Evolutionary conservation across 257 asterid species (phyloP).

Genomic region (Nemophila menziesii): DNA sequence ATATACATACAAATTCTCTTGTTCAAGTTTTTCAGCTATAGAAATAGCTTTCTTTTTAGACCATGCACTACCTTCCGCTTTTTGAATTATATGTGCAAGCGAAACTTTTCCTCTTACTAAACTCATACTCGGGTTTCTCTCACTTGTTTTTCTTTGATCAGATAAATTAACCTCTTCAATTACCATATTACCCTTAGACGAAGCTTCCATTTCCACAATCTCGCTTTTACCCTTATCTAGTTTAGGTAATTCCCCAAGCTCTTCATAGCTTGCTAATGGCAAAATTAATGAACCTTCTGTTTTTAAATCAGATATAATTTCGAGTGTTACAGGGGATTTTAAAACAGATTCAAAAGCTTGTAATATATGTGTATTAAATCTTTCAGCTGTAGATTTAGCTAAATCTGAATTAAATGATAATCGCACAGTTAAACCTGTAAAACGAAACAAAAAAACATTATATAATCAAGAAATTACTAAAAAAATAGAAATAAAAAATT

Average conservation of each 20-base stretch:
- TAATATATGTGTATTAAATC: constrained; percentile 47
- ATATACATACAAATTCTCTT: constrained; percentile 76
- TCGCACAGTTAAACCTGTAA: constrained; percentile 85
- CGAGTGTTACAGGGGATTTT: constrained; percentile 64
- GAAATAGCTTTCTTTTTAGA: constrained; percentile 80
- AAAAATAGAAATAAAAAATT: neutral
- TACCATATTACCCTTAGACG: constrained; percentile 13
- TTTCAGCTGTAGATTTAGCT: constrained; percentile 70
- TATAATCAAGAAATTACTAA: neutral
- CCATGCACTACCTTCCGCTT: constrained; percentile 75
- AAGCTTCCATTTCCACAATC: constrained; percentile 51
- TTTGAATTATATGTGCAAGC: constrained; percentile 86
- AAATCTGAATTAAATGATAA: constrained; percentile 61
- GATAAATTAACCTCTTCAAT: constrained; percentile 9
- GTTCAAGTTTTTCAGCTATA: constrained; percentile 87
- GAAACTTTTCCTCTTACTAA: constrained; percentile 72
- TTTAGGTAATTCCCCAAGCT: constrained; percentile 8
- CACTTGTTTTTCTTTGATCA: constrained; percentile 32
- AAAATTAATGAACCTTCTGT: constrained; percentile 25
- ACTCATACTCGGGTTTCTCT: constrained; percentile 53
- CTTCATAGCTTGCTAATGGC: constrained; percentile 17
- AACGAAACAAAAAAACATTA: constrained; percentile 4
- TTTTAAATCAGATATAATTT: constrained; percentile 55
- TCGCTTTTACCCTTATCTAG: constrained; percentile 38
- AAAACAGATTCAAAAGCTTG: constrained; percentile 87